A percentile compares a stretch with the other conserved stretches of the same genome.
Evolutionary conservation across 768 basidiomycete genomes (phyloP).

Genomic region (Amanita jacksonii): DNA sequence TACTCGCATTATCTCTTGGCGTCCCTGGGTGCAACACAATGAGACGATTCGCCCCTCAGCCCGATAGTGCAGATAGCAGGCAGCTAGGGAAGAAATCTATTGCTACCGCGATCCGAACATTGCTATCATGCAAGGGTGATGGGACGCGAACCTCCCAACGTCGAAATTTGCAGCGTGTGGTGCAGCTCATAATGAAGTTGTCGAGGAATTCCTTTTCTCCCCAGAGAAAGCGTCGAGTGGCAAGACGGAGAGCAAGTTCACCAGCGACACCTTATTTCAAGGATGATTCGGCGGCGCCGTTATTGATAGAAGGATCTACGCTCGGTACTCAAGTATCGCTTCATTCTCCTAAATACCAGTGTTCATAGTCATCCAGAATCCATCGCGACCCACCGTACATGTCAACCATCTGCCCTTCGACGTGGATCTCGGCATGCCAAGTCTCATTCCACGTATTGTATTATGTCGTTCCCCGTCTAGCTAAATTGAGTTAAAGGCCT

Average conservation of each 20-base stretch:
- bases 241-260: slow-evolving; percentile 33
- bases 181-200: slow-evolving; percentile 32
- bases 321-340: too few species aligned
- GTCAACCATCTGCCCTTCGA: too few species aligned
- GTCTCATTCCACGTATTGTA: too few species aligned
- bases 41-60: slow-evolving; percentile 31
- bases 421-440: too few species aligned
- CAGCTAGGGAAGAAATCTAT: slow-evolving; percentile 40
- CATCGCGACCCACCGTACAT: not conserved
- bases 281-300: slow-evolving; percentile 18
- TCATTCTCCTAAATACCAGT: too few species aligned
- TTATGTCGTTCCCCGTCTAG: too few species aligned
- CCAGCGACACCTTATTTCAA: slow-evolving; percentile 33
- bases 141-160: slow-evolving; percentile 16
- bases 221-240: slow-evolving; percentile 35
- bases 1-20: slow-evolving; percentile 34
- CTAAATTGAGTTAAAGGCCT: too few species aligned
- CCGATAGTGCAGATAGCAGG: slow-evolving; percentile 24
- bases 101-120: slow-evolving; percentile 35
- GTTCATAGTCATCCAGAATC: too few species aligned
- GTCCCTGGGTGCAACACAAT: too few species aligned
- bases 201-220: slow-evolving; percentile 29
- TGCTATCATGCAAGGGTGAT: slow-evolving; percentile 19
- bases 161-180: slow-evolving; percentile 29
- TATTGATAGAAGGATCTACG: too few species aligned